A percentile compares a stretch with the other conserved stretches of the same genome.
Evolutionary conservation across 78 protist species (phyloP).

Genomic region (Creolimax fragrantissima): DNA sequence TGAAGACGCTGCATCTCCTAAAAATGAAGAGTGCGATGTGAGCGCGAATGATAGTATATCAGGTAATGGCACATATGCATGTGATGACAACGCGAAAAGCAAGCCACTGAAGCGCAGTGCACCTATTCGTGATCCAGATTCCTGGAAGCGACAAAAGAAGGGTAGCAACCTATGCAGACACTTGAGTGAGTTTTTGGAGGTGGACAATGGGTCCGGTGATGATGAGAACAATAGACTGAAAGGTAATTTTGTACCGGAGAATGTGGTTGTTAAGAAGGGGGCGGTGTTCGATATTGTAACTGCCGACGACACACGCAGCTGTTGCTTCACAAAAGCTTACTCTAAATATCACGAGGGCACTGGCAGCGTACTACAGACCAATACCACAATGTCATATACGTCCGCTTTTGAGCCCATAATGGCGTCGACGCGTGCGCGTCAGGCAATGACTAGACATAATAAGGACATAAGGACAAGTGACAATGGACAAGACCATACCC

Average conservation of each 20-base stretch:
- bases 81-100: too few relatives aligned
- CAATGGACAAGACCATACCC: too few relatives aligned
- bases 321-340: slow-evolving; percentile 43
- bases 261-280: not conserved
- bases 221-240: not conserved
- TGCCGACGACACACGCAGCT: slow-evolving; percentile 9
- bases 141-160: not conserved
- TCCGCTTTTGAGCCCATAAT: not conserved
- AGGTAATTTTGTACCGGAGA: not conserved
- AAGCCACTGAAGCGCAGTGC: too few relatives aligned
- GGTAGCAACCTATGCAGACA: not conserved
- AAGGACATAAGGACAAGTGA: too few relatives aligned
- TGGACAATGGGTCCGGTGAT: not conserved
- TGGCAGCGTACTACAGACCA: slow-evolving; percentile 37
- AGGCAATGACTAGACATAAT: too few relatives aligned
- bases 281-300: slow-evolving; percentile 18
- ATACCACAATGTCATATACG: not conserved
- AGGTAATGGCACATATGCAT: too few relatives aligned
- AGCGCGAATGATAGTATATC: too few relatives aligned
- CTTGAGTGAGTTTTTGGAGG: not conserved
- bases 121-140: not conserved
- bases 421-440: too few relatives aligned
- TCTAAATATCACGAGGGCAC: slow-evolving; percentile 48
- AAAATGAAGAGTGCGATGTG: too few relatives aligned
- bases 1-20: too few relatives aligned